Conservation (phyloP, 129 eudicot species). For the Lactuca sativa region DNA sequence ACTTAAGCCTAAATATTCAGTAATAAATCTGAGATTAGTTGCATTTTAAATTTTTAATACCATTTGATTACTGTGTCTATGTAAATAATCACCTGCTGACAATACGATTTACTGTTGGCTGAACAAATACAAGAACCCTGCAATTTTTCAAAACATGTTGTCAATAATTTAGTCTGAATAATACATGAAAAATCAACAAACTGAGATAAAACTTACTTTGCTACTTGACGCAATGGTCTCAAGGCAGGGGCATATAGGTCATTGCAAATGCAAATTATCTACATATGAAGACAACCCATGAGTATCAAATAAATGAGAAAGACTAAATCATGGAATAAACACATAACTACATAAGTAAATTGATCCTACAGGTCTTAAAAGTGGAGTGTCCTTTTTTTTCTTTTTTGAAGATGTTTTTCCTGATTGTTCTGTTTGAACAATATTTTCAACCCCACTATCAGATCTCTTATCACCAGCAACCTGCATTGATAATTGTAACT, state of each 20-base stretch:
- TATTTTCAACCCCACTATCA: slow-evolving; percentile 53
- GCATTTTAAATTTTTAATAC: not conserved
- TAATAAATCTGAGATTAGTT: slow-evolving; percentile 19
- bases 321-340: slow-evolving; percentile 6
- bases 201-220: slow-evolving; percentile 59
- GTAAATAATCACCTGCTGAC: slow-evolving; percentile 66
- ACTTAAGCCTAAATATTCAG: slow-evolving; percentile 62
- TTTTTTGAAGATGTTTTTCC: slow-evolving; percentile 57
- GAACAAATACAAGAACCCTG: slow-evolving; percentile 91
- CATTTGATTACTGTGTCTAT: not conserved
- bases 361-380: slow-evolving; percentile 82
- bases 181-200: not conserved
- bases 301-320: slow-evolving; percentile 12
- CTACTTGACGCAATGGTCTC: slow-evolving; percentile 86
- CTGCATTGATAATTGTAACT: slow-evolving; percentile 40
- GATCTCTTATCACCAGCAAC: slow-evolving; percentile 71
- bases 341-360: slow-evolving; percentile 10
- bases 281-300: slow-evolving; percentile 28
- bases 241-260: slow-evolving; percentile 96
- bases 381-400: slow-evolving; percentile 50
- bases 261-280: slow-evolving; percentile 96
- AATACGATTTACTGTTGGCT: slow-evolving; percentile 87
- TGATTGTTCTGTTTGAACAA: slow-evolving; percentile 33
- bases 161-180: slow-evolving; percentile 3
- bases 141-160: slow-evolving; percentile 19